Evolutionary conservation across 2,329 filamentous ascomycete species (phyloP), one percentile per base, ranked within the genome.

Genomic region (Huntiella abstrusa): DNA sequence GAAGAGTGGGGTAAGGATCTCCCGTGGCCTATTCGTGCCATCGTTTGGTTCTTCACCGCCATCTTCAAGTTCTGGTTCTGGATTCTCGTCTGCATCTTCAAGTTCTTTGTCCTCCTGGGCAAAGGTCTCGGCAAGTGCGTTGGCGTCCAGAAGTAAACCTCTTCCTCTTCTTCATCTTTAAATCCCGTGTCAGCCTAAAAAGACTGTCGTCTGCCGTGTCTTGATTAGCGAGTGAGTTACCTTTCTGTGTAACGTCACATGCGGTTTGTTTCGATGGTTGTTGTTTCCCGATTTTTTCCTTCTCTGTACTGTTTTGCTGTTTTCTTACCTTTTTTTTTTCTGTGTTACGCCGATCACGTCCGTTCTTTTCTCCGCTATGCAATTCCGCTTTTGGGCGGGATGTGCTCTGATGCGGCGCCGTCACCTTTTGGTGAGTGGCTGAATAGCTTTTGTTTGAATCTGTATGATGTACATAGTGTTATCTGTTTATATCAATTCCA

Each of bases 51-150:
- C 47, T 53, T 71, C 7, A 68, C 66, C 51, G 67, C 68, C 45
- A 53, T 69, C 10, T 70, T 77, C 55, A 76, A 75, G 56, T 71
- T 65, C 53, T 57, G 73, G 33, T 66, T 77, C 42, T 79, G 74
- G 73, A 56, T 66, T 11, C 57, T 76, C 43, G 71, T 69, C n/a
- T 56, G 74, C 17, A 56, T 61, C 3, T 70, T 78, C 54, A 75
- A 71, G 59, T 67, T 67, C 42, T 51, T 72, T 7, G 62, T 64
- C 45, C 64, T 64, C 34, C 58, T 73, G n/a, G 61, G 73, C 44
- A 64, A 67, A 46, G 61, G 66, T 6, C 51, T 74, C 51, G 68
- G 68, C 46, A 69, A 61, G 56, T 73, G 71, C 50, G 52, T 75
- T 17, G 63, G 64, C 11, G 48, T 52, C 16, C 40, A 34, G 43